Base-by-base conservation (phyloP, 2,329 filamentous ascomycete genomes). In the Bretziella fagacearum region DNA sequence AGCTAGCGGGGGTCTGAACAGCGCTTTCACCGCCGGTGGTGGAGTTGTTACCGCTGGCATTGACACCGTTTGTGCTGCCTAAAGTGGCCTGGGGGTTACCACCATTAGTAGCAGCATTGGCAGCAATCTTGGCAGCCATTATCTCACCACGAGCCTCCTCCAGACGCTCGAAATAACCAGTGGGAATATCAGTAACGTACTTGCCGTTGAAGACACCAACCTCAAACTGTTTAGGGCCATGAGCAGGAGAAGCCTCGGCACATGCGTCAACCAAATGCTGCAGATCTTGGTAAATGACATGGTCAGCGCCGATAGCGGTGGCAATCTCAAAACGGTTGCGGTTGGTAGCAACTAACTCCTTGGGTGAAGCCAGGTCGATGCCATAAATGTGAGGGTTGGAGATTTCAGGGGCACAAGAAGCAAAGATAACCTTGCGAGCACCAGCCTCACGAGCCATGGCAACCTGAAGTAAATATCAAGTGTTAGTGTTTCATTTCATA, bases 181-280 rank as follows among this genome's bases (percentile, higher is more conserved):
- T 71, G 1, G 80, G 74, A 1, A 95, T 81, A 0, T 77, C 76
- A 0, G 89, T 95, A 52, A 84, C 70, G 62, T 95, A 95, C 53
- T 78, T 76, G 39, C 89, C 89, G 57, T 79, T 85, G 65, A 96
- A 95, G 6, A 95, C 87, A 46, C 89, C 87, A 2, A 93, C 78
- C 59, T 96, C 89, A 54, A 95, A 95, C 47, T 79, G 68, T 6
- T 68, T 68, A 51, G 72, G 63, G 47, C 71, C 65, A 44, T 77
- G 71, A 51, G 76, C 78, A 4, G 46, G 49, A 6, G 46, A 48
- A 3, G 84, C 72, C 54, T 85, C 78, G 1, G 77, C 71, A 57
- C 87, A 95, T 0, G 86, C 77, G 25, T 71, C 75, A 57, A 81
- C 79, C n/a, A 96, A 68, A 56, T 93, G 87, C 1, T 77, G 71